phyloP scores from a whole-genome alignment of 345 rosid species.

The Moricandia moricandioides region DNA sequence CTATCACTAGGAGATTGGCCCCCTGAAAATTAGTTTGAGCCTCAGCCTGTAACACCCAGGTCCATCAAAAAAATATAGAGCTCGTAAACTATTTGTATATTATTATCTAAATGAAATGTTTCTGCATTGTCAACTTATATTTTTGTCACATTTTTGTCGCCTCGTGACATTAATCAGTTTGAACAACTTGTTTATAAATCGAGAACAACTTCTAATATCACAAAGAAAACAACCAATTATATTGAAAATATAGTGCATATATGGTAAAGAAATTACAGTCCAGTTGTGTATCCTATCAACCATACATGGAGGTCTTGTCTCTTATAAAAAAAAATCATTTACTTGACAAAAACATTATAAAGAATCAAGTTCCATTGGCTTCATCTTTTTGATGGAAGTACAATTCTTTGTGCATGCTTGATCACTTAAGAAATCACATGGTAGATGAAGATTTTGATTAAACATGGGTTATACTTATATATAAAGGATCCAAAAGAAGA shows the following conservation, averaged over 20 bases:
- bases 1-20: too few relatives aligned
- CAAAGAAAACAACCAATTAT: not conserved
- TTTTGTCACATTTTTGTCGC: not conserved
- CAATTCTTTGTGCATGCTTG: not conserved
- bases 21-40: too few relatives aligned
- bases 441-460: slow-evolving; percentile 12
- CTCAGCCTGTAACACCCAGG: too few relatives aligned
- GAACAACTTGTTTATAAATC: not conserved
- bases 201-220: not conserved
- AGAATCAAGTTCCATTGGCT: not conserved
- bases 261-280: not conserved
- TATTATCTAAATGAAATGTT: not conserved
- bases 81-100: not conserved
- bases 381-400: slow-evolving; percentile 2
- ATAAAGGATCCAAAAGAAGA: slow-evolving; percentile 12
- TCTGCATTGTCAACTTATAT: not conserved
- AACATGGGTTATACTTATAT: slow-evolving; percentile 11
- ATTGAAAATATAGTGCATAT: not conserved
- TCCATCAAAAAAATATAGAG: not conserved
- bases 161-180: not conserved
- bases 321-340: not conserved
- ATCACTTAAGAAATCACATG: not conserved
- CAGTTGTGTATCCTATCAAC: not conserved
- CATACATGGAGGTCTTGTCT: not conserved
- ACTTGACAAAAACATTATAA: not conserved